Conservation (phyloP, 1,284 basidiomycete species). For the Inonotus hispidus region DNA sequence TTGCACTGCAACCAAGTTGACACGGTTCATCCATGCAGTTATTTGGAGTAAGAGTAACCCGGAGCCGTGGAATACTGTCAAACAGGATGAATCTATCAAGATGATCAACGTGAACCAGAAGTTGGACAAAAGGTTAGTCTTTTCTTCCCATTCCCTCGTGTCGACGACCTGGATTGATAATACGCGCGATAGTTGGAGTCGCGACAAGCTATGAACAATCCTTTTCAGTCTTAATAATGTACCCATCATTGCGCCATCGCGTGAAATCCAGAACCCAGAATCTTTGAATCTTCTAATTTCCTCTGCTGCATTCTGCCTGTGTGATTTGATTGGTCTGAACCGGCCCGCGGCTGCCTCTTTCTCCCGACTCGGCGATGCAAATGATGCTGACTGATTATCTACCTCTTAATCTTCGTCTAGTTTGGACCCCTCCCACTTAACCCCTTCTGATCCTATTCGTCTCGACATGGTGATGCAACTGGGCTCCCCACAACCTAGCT, state of each 20-base stretch:
- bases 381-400: background rate
- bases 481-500: slow-evolving; percentile 37
- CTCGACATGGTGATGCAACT: slow-evolving; percentile 37
- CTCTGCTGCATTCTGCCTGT: background rate
- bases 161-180: slow-evolving; percentile 8
- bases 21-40: slow-evolving; percentile 37
- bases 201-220: slow-evolving; percentile 46
- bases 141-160: background rate
- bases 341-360: background rate
- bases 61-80: slow-evolving; percentile 72
- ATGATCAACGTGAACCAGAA: slow-evolving; percentile 62
- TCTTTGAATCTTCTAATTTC: background rate
- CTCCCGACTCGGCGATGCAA: background rate
- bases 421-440: background rate
- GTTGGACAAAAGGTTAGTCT: slow-evolving; percentile 60
- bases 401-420: slow-evolving; percentile 9
- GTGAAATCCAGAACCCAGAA: slow-evolving; percentile 2
- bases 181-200: slow-evolving; percentile 50
- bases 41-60: slow-evolving; percentile 79
- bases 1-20: background rate
- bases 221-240: slow-evolving; percentile 8
- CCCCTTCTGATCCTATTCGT: slow-evolving; percentile 3
- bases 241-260: slow-evolving; percentile 16
- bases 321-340: background rate
- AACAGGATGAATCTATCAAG: slow-evolving; percentile 69